Base-by-base conservation (phyloP, 305 asterid species). In the Fraxinus baroniana region DNA sequence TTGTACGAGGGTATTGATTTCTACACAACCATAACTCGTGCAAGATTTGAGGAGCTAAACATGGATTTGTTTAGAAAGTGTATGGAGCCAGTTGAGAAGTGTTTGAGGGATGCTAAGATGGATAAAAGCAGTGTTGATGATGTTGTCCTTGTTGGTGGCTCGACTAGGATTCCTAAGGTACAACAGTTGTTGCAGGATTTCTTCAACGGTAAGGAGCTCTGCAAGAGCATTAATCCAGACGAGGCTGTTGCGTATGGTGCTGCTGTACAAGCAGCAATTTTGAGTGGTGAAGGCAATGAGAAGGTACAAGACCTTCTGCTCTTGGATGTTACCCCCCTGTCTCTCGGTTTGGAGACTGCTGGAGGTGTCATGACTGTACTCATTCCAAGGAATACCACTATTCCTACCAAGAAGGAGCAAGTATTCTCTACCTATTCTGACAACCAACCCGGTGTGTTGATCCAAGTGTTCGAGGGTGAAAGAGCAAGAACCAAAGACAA, bases 171-270 rank as follows among this genome's bases (percentile, higher is more conserved):
- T 78, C 86, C 86, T 0, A 83, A 83, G 26, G 80, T 83, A 20
- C 86, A 83, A 66, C 82, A 79, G 9, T 17, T 78, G 24, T 20
- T 82, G 52, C 82, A 70, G 36, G 85, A 78, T 18, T 78, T 78
- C 15, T 74, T 78, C 2, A 78, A 49, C 0, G 81, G 84, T 6
- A 82, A 82, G 74, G 85, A 82, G 62, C 85, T 82, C 15, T 82
- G 85, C 64, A 82, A 74, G 66, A 77, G 81, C 72, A 82, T 82
- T 18, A 82, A 82, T 55, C 85, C 85, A 0, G 85, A 82, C 5
- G 82, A 83, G 35, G 85, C 85, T 13, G 82, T 82, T 13, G 85
- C 85, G 0, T 82, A 78, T 49, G 85, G 86, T 26, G 86, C 83
- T 17, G 80, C 80, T 72, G 71, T 60, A 20, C 71, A 60, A 60